Evolutionary conservation across 2,329 filamentous ascomycete species (phyloP), one percentile per base, ranked within the genome.

Genomic region (Ascomycota sp.): DNA sequence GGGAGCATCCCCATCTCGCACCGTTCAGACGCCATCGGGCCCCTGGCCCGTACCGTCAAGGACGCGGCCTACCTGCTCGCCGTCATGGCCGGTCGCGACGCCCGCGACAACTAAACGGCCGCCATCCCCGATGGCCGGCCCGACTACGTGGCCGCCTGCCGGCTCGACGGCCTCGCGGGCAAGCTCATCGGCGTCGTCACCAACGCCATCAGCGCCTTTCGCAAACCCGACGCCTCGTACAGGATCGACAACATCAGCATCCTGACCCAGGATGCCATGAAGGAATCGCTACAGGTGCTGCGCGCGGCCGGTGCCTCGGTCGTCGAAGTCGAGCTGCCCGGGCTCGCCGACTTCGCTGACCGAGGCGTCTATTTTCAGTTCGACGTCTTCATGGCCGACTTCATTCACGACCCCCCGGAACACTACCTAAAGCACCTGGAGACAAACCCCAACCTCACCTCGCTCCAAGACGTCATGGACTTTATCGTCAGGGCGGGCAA

Each of bases 1-100:
- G 53, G 74, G 4, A 73, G 78, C 2, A 65, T 81, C 8, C 75
- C 76, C 1, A 68, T 80, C 4, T 66, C 61, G 3, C 48, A 61
- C 21, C 63, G 69, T 38, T 69, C 75, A 40, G 76, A 82, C 39
- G 73, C 65, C 0, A 56, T 79, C 0, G 75, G 76, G 0, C 59
- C 65, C 0, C 69, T 82, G 48, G 67, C 66, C 0, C 60, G 67
- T 15, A 76, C 65, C 0, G 66, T 82, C 3, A 60, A 60, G 10
- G 76, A 82, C 40, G 73, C 74, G 0, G 66, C 66, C 0, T 63
- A 69, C 36, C 53, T 66, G 3, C 57, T 81, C 1, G 58, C 70
- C 32, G 65, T 63, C 4, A 78, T 82, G 23, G 65, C 67, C 4
- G 74, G 75, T 0, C 41, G 53, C 6, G 71, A 76, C 36, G 12